Percentiles rank a stretch among this genome's conserved stretches.
These are phyloP conservation scores for Avena eriantha DNA, from an alignment of 176 grass and related monocot species.

Conservation along the genomic window DNA sequence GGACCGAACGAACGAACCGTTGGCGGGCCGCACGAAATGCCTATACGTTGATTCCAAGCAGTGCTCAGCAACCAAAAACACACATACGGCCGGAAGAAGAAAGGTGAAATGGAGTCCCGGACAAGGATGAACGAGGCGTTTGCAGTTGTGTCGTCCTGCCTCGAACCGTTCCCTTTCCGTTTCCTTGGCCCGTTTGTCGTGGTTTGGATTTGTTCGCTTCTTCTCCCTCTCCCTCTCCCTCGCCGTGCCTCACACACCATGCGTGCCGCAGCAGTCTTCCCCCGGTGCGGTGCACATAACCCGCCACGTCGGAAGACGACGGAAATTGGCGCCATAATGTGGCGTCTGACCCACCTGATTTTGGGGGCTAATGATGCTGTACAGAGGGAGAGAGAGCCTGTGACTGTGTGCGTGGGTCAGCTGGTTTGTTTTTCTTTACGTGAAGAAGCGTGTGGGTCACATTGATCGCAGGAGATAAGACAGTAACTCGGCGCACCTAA, in stretches of 20 bases:
- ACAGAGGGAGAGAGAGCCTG: conserved; percentile 10
- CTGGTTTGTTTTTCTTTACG: background rate
- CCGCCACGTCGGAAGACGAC: conserved; percentile 27
- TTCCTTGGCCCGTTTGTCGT: background rate
- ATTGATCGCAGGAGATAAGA: background rate
- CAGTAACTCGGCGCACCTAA: background rate
- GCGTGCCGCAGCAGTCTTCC: conserved; percentile 15
- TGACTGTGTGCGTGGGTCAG: background rate
- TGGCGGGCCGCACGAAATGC: no score
- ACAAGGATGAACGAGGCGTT: background rate
- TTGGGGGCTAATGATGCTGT: conserved; percentile 28
- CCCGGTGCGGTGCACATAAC: background rate
- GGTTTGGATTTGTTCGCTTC: conserved; percentile 12
- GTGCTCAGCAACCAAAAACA: no score
- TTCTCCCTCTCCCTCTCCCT: background rate
- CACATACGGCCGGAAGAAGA: no score
- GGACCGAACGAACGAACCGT: no score
- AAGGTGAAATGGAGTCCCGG: no score
- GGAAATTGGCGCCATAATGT: conserved; percentile 26
- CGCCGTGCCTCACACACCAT: background rate
- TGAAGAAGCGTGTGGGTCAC: background rate
- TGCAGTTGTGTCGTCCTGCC: background rate
- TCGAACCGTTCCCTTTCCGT: background rate
- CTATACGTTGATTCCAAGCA: no score
- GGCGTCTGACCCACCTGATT: conserved; percentile 32